Evolutionary conservation across 106 monocot genomes (phyloP).

Genomic region (Allium sativum): DNA sequence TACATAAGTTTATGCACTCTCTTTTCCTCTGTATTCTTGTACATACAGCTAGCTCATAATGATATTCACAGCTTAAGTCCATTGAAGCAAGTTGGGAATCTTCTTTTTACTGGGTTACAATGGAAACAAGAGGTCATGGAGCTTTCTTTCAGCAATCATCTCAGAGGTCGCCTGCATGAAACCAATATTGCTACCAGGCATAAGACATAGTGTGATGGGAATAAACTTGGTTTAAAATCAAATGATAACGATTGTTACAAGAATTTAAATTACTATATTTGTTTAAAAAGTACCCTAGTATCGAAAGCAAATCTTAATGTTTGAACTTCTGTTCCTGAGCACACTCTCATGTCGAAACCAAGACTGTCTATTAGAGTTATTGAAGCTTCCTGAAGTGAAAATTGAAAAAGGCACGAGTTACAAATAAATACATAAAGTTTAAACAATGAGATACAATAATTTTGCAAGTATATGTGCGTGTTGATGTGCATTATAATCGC

Average conservation of each 20-base stretch:
- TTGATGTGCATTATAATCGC: too few relatives aligned
- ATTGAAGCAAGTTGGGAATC: neutral
- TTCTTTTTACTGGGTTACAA: neutral
- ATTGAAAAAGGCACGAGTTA: neutral
- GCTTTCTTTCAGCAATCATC: slow-evolving; percentile 43
- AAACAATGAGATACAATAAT: neutral
- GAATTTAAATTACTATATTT: neutral
- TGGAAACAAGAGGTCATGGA: slow-evolving; percentile 48
- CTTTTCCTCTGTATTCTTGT: neutral
- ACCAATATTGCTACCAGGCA: too few relatives aligned
- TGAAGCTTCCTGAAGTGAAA: slow-evolving; percentile 47
- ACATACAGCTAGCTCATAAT: neutral
- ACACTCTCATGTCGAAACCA: slow-evolving; percentile 86
- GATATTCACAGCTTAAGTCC: neutral
- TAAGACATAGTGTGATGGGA: too few relatives aligned
- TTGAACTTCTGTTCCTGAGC: slow-evolving; percentile 79
- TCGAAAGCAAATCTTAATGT: slow-evolving; percentile 72
- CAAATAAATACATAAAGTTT: neutral
- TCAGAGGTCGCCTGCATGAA: slow-evolving; percentile 52
- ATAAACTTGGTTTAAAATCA: too few relatives aligned
- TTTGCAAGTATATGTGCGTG: neutral
- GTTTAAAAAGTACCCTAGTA: slow-evolving; percentile 25
- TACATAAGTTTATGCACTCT: neutral
- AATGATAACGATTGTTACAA: too few relatives aligned
- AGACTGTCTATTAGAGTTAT: slow-evolving; percentile 77